Conservation (phyloP, 495 filamentous ascomycete genomes). For the Neurospora terricola region DNA sequence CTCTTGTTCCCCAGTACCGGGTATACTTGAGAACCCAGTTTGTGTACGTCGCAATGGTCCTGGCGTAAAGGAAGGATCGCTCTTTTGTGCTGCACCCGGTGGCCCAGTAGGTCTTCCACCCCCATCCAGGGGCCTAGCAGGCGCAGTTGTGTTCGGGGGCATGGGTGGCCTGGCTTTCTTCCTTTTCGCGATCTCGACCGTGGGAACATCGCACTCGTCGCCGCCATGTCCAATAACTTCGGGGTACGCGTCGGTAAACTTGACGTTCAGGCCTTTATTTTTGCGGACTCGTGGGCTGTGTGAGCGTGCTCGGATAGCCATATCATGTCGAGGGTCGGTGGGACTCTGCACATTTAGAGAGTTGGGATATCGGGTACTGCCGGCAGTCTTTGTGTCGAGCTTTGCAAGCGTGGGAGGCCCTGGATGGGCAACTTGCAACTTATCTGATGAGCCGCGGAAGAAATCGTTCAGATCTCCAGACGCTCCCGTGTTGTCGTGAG, state of each 20-base stretch:
- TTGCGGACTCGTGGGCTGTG: conserved; percentile 20
- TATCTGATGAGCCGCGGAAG: conserved; percentile 32
- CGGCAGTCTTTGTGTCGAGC: conserved; percentile 34
- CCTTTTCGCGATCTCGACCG: conserved; percentile 53
- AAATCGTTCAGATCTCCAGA: conserved; percentile 34
- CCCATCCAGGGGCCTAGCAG: conserved; percentile 10
- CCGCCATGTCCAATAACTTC: conserved; percentile 82
- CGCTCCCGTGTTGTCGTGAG: conserved; percentile 27
- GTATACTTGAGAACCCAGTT: conserved; percentile 33
- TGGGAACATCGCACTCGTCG: conserved; percentile 64
- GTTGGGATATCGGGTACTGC: conserved; percentile 31
- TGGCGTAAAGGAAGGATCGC: conserved; percentile 24
- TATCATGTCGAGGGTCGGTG: conserved; percentile 17
- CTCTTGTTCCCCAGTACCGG: conserved; percentile 15
- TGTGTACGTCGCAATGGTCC: conserved; percentile 35
- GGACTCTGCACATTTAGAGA: conserved; percentile 24
- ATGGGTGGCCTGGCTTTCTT: conserved; percentile 33
- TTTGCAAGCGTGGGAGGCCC: conserved; percentile 30
- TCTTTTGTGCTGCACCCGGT: conserved; percentile 11
- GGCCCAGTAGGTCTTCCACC: conserved; percentile 13
- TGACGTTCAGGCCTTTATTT: conserved; percentile 57
- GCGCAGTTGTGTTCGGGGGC: conserved; percentile 12
- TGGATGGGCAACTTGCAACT: conserved; percentile 29
- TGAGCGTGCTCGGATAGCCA: conserved; percentile 19
- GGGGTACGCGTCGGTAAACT: conserved; percentile 55